Conservation (phyloP, 1,284 basidiomycete species). For the Ustilago loliicola region DNA sequence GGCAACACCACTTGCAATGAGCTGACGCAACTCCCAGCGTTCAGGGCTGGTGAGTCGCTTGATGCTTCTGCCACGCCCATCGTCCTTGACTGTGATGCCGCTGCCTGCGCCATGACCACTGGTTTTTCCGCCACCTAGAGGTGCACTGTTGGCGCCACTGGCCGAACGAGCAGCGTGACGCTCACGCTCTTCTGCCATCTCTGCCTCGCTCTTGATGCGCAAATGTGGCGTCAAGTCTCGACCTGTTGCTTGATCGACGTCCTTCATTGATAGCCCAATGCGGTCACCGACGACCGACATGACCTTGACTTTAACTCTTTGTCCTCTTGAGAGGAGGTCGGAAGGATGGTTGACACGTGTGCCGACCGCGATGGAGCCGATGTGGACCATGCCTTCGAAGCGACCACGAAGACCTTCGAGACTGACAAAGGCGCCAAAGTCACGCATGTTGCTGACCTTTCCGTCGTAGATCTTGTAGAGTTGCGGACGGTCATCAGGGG, state of each 20-base stretch:
- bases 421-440: conserved; percentile 94
- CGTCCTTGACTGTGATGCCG: conserved; percentile 53
- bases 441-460: conserved; percentile 85
- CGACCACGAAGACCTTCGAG: conserved; percentile 88
- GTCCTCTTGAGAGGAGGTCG: conserved; percentile 86
- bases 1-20: conserved; percentile 94
- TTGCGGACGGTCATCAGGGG: conserved; percentile 80
- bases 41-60: conserved; percentile 96
- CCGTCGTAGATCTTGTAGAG: conserved; percentile 96
- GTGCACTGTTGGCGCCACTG: conserved; percentile 73
- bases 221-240: conserved; percentile 92
- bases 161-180: conserved; percentile 42
- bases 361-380: conserved; percentile 86
- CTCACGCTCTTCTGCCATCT: conserved; percentile 71
- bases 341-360: conserved; percentile 84
- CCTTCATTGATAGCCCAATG: conserved; percentile 92
- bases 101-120: conserved; percentile 37
- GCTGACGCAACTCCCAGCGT: conserved; percentile 98
- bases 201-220: conserved; percentile 90
- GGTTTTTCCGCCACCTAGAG: conserved; percentile 60
- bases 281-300: conserved; percentile 86
- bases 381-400: conserved; percentile 94
- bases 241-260: conserved; percentile 91
- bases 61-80: conserved; percentile 72
- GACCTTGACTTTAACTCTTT: conserved; percentile 85